Evolutionary conservation across 148 eudicot species (phyloP).

Genomic region (Linanthus parryae): DNA sequence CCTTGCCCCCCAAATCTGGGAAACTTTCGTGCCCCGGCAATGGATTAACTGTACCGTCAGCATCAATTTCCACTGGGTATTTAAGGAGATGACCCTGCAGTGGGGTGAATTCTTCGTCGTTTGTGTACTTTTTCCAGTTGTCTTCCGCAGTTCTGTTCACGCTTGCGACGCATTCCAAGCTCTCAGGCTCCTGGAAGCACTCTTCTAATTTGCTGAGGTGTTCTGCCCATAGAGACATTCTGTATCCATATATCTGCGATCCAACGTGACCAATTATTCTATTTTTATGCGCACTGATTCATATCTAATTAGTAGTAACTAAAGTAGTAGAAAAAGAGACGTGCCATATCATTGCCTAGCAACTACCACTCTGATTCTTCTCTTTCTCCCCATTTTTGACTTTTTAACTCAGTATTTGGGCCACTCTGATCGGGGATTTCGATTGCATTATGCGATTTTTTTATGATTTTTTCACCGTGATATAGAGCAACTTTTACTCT

Average conservation of each 20-base stretch:
- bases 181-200: constrained; percentile 14
- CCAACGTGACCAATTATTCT: neutral
- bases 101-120: constrained; percentile 2
- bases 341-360: too few relatives aligned
- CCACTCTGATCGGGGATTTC: too few relatives aligned
- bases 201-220: constrained; percentile 15
- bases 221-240: constrained; percentile 26
- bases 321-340: too few relatives aligned
- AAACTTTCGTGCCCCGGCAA: constrained; percentile 15
- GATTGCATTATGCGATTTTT: too few relatives aligned
- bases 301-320: too few relatives aligned
- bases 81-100: constrained; percentile 21
- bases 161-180: constrained; percentile 8
- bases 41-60: constrained; percentile 14
- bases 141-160: constrained; percentile 15
- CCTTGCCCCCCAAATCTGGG: constrained; percentile 15
- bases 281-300: too few relatives aligned
- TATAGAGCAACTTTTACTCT: too few relatives aligned
- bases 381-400: too few relatives aligned
- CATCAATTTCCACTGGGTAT: constrained; percentile 18
- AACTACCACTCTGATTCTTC: too few relatives aligned
- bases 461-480: too few relatives aligned
- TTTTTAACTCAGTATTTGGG: too few relatives aligned
- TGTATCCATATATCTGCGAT: constrained; percentile 20
- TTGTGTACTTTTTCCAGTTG: constrained; percentile 17